Percentiles rank a stretch among this genome's conserved stretches.
These are phyloP conservation scores for Rosa lucieae DNA, from an alignment of 306 rosid species.

Conservation along the genomic window DNA sequence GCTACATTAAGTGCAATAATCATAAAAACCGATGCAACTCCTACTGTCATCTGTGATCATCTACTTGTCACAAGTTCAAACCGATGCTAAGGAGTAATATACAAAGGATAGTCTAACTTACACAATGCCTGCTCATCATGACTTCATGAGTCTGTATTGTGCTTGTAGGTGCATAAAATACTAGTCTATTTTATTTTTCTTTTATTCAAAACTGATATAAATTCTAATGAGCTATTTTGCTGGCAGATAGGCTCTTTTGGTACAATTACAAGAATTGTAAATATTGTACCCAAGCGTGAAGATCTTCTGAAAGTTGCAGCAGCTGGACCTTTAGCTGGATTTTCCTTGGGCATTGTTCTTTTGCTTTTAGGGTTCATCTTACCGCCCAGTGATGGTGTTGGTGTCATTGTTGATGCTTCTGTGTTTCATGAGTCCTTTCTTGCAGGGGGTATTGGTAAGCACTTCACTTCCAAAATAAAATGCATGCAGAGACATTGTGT, in stretches of 20 bases:
- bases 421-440: conserved; percentile 97
- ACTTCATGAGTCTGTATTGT: not conserved
- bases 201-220: not conserved
- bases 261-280: conserved; percentile 87
- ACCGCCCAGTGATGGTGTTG: conserved; percentile 92
- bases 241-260: conserved; percentile 99
- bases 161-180: conserved; percentile 1
- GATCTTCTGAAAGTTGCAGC: conserved; percentile 89
- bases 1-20: not conserved
- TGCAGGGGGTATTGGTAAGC: conserved; percentile 89
- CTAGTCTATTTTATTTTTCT: conserved; percentile 8
- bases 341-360: conserved; percentile 72
- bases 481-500: not conserved
- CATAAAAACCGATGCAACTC: no score
- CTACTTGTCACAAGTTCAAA: conserved; percentile 9
- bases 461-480: conserved; percentile 8
- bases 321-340: conserved; percentile 97
- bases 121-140: not conserved
- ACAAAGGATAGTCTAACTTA: not conserved
- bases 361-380: conserved; percentile 78
- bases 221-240: conserved; percentile 60
- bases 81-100: not conserved
- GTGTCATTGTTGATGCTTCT: conserved; percentile 75
- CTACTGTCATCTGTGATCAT: not conserved
- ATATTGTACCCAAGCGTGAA: conserved; percentile 88